Evolutionary conservation across 1,139 yeast species (phyloP).

Genomic region (Hansenula lynferdii): DNA sequence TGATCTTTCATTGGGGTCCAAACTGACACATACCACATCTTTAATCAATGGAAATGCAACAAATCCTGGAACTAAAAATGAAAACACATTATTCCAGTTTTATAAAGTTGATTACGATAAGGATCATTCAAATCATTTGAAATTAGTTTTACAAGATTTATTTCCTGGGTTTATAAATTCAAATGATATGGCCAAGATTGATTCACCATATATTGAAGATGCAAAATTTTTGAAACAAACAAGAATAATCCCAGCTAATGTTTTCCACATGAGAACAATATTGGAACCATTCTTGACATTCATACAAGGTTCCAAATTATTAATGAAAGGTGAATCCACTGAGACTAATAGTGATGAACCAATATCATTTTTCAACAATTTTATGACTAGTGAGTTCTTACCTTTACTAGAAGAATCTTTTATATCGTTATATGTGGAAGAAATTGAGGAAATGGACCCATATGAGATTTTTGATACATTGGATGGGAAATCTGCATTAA

Average conservation of each 20-base stretch:
- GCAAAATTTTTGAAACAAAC: conserved; percentile 56
- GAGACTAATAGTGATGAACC: conserved; percentile 25
- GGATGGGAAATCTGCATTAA: conserved; percentile 21
- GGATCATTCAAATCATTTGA: conserved; percentile 39
- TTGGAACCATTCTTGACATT: conserved; percentile 47
- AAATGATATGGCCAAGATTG: conserved; percentile 24
- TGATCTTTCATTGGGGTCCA: conserved; percentile 8
- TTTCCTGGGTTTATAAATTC: conserved; percentile 57
- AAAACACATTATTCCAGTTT: conserved; percentile 40
- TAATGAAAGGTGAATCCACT: conserved; percentile 23
- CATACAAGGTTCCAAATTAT: conserved; percentile 42
- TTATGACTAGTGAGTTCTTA: conserved; percentile 60
- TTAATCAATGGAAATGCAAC: conserved; percentile 5
- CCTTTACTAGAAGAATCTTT: conserved; percentile 61
- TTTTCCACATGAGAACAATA: conserved; percentile 79
- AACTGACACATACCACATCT: conserved; percentile 7
- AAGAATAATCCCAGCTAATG: conserved; percentile 65
- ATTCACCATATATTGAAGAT: conserved; percentile 54
- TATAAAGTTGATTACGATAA: conserved; percentile 38
- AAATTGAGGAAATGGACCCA: conserved; percentile 27
- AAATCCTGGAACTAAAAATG: conserved; percentile 17
- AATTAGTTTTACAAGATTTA: conserved; percentile 45
- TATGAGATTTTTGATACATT: conserved; percentile 24
- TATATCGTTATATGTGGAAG: conserved; percentile 34
- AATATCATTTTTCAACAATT: conserved; percentile 49